Percentiles rank a stretch among this genome's conserved stretches.
These are phyloP conservation scores for Phytophthora aleatoria DNA, from an alignment of 352 stramenopile species.

Conservation along the genomic window DNA sequence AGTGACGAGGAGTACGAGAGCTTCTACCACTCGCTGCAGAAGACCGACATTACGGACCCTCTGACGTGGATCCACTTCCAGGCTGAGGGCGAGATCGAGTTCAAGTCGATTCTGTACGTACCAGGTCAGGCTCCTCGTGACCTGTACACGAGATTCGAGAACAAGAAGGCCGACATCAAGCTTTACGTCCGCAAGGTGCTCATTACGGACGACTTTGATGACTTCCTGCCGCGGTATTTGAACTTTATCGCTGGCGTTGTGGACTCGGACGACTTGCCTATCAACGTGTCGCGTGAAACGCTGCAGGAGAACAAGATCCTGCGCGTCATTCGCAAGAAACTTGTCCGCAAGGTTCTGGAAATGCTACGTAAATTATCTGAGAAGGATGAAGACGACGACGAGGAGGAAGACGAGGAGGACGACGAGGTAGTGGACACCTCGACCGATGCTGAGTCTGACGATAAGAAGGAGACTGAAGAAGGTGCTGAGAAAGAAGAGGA, in stretches of 20 bases:
- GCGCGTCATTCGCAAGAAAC: conserved; percentile 99
- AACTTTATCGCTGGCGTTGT: conserved; percentile 99
- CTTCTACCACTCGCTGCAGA: conserved; percentile 97
- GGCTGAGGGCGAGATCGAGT: conserved; percentile 99
- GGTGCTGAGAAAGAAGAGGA: conserved; percentile 47
- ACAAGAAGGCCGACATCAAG: conserved; percentile 93
- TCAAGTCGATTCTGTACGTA: conserved; percentile 99
- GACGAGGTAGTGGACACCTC: conserved; percentile 54
- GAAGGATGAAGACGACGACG: conserved; percentile 85
- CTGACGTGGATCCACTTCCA: conserved; percentile 99
- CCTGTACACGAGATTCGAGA: conserved; percentile 92
- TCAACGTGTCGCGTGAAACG: conserved; percentile 99
- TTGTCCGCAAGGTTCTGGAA: conserved; percentile 99
- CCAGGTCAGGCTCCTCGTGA: conserved; percentile 88
- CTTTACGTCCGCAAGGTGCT: conserved; percentile 99
- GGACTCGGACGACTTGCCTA: conserved; percentile 98
- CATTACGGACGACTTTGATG: conserved; percentile 98
- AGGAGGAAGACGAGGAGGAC: conserved; percentile 60
- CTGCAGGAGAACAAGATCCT: conserved; percentile 99
- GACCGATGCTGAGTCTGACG: conserved; percentile 61
- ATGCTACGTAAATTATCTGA: conserved; percentile 96
- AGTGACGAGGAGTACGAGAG: conserved; percentile 98
- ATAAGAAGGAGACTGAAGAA: conserved; percentile 81
- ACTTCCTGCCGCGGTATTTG: conserved; percentile 98
- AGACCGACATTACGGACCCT: conserved; percentile 87